Conservation (phyloP, 257 asterid genomes). For the Prunella vulgaris region DNA sequence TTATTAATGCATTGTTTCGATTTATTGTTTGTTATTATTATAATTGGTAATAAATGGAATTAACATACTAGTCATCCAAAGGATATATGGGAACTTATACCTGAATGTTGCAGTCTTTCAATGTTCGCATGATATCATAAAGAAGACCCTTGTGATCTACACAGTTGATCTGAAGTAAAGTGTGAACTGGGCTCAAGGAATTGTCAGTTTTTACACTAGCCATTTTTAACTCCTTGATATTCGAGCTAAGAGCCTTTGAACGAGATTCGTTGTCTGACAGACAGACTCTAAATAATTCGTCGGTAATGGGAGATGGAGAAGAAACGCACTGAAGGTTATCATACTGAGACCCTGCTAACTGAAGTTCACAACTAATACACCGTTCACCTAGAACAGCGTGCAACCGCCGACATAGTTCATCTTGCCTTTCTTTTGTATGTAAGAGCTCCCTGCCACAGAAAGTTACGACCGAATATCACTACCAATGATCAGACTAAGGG, state of each 20-base stretch:
- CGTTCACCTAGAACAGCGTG: constrained; percentile 65
- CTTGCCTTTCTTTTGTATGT: constrained; percentile 62
- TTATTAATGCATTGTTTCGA: neutral
- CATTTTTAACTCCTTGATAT: constrained; percentile 48
- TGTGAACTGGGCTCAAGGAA: constrained; percentile 79
- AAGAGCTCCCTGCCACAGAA: constrained; percentile 54
- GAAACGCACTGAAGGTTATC: constrained; percentile 41
- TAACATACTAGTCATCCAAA: neutral
- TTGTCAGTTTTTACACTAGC: constrained; percentile 62
- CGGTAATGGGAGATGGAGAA: constrained; percentile 50
- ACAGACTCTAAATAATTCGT: constrained; percentile 61
- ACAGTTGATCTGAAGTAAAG: constrained; percentile 75
- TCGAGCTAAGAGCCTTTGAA: constrained; percentile 64
- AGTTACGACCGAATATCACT: neutral
- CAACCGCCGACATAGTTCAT: constrained; percentile 44
- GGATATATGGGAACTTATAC: constrained; percentile 25
- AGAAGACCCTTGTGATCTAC: constrained; percentile 82
- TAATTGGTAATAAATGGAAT: neutral
- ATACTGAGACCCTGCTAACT: constrained; percentile 52
- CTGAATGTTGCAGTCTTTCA: constrained; percentile 75
- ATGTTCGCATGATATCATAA: constrained; percentile 68
- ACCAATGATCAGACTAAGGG: neutral
- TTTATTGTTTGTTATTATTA: neutral
- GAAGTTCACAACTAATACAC: constrained; percentile 67
- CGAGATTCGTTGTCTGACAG: constrained; percentile 52